Base-by-base conservation (phyloP, 108 stramenopile genomes). In the Nannochloropsis gaditana region DNA sequence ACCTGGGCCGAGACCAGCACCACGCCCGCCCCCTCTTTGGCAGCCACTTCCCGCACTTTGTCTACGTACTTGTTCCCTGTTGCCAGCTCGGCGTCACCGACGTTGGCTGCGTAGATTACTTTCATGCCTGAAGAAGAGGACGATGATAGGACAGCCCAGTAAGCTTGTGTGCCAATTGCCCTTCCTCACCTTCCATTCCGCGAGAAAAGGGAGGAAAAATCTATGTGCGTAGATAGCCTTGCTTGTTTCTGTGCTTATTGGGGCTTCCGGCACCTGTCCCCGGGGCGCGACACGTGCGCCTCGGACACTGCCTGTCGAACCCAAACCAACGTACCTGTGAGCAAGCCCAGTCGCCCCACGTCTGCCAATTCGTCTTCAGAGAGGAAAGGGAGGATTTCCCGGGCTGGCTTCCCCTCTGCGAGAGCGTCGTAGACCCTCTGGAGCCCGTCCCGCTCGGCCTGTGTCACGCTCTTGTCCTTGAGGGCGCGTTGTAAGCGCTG, bases 1-100 rank as follows among this genome's bases (percentile, higher is more conserved):
- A 98, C 96, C 92, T 97, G 96, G 11, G 97, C 97, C 4, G 95
- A 95, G 6, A 98, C 98, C 45, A 98, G 83, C 19, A 98, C 98
- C 45, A 95, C 87, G 43, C 92, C 91, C 15, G 95, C 95, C 42
- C 96, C 96, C 87, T 96, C 96, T 41, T 80, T 91, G 43, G 91
- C 92, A 1, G 96, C 96, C n/a, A 93, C 81, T 81, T 91, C 93
- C 44, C 87, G 82, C 11, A 99, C 90, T 81, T 83, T 89, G 9
- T 94, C 88, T 9, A 95, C 95, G 90, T 96, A 91, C 43, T 92
- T 96, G 86, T 98, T 98, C 41, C 97, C 88, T 6, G 79, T 86
- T 5, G 96, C 96, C 44, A 98, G 91, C 87, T 97, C 97, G 21
- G 85, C 83, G 89, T 99, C 99, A 41, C 96, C 97, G 42, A 99